Conservation (phyloP, 129 eudicot species). For the Kitagawia praeruptora region DNA sequence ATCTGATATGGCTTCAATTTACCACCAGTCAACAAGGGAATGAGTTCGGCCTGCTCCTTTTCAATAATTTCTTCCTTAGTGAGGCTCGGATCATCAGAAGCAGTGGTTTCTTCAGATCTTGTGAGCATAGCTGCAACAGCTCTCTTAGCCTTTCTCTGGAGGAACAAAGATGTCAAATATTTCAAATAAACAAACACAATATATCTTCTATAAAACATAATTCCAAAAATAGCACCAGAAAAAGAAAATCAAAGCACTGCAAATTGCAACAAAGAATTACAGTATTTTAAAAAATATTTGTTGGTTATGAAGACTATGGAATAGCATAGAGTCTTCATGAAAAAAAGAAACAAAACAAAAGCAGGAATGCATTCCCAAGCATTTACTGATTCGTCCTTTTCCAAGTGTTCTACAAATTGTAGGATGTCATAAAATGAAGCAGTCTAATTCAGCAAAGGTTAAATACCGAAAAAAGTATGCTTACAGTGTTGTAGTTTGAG, state of each 20-base stretch:
- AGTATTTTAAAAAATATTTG: neutral
- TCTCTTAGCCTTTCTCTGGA: constrained; percentile 81
- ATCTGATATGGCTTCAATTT: constrained; percentile 79
- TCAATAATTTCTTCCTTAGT: constrained; percentile 55
- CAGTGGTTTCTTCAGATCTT: constrained; percentile 49
- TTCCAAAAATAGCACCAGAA: neutral
- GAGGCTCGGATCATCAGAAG: constrained; percentile 49
- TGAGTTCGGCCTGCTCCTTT: constrained; percentile 82
- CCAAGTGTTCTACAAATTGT: neutral
- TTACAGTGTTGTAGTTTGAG: constrained; percentile 53
- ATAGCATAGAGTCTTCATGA: neutral
- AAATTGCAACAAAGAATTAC: neutral
- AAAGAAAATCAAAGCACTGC: neutral
- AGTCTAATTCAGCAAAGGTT: neutral
- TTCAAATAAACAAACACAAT: neutral
- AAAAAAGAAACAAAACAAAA: neutral
- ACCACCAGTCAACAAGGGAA: constrained; percentile 92
- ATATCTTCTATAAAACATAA: neutral
- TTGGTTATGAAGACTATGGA: neutral
- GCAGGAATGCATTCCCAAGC: neutral
- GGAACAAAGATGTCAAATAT: neutral
- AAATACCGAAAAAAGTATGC: neutral
- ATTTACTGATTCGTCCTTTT: neutral
- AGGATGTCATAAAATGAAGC: neutral
- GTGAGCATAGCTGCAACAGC: constrained; percentile 97